Percentiles rank a stretch among this genome's conserved stretches.
These are phyloP conservation scores for Tolypocladium ophioglossoides DNA, from an alignment of 2,329 filamentous ascomycete species.

Conservation along the genomic window DNA sequence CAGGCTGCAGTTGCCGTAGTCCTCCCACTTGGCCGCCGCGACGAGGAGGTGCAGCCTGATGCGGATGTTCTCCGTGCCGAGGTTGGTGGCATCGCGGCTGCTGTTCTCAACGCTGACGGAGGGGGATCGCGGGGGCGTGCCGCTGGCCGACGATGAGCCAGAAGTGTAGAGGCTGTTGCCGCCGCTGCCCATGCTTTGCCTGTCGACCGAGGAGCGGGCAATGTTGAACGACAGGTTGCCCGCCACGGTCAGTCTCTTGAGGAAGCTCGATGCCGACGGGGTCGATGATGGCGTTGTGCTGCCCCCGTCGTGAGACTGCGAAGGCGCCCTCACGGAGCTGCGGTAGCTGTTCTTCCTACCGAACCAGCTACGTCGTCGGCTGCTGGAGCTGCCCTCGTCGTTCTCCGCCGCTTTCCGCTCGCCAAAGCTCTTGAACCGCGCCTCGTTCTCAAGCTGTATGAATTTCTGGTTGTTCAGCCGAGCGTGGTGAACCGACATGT, in stretches of 20 bases:
- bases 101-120: conserved; percentile 45
- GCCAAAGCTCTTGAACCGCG: conserved; percentile 61
- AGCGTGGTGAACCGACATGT: conserved; percentile 76
- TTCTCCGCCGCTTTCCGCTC: conserved; percentile 37
- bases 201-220: conserved; percentile 63
- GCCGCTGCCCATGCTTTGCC: conserved; percentile 36
- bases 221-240: conserved; percentile 71
- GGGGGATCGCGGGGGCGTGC: conserved; percentile 42
- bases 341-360: conserved; percentile 56
- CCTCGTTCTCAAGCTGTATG: conserved; percentile 56
- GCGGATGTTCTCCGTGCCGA: conserved; percentile 60
- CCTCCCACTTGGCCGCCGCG: conserved; percentile 72
- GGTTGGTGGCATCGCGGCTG: conserved; percentile 47
- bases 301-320: conserved; percentile 62
- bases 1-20: conserved; percentile 75
- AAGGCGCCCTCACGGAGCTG: conserved; percentile 49
- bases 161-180: conserved; percentile 52
- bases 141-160: conserved; percentile 40
- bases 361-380: conserved; percentile 45
- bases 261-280: conserved; percentile 67
- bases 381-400: conserved; percentile 35
- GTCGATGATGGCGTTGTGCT: conserved; percentile 50
- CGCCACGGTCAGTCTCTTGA: conserved; percentile 64
- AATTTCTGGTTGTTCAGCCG: conserved; percentile 91
- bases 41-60: conserved; percentile 79